Evolutionary conservation across 768 basidiomycete species (phyloP).

Genomic region (Tulasnella sp.): DNA sequence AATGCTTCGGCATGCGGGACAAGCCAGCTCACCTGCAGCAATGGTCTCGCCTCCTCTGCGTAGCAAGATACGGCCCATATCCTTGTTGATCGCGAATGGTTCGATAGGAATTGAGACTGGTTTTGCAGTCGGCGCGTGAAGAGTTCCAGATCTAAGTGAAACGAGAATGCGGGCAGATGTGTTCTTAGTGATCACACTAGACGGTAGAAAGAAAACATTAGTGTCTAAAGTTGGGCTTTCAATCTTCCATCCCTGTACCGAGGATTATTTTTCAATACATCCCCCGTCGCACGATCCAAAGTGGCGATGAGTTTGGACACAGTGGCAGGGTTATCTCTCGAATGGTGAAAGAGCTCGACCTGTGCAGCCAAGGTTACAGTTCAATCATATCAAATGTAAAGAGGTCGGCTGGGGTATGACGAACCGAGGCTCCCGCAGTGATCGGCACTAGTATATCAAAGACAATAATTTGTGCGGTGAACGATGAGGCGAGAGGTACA

Average conservation of each 20-base stretch:
- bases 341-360: conserved; percentile 95
- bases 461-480: conserved; percentile 80
- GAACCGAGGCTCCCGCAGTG: conserved; percentile 71
- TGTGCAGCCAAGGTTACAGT: neutral
- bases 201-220: neutral
- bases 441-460: conserved; percentile 90
- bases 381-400: neutral
- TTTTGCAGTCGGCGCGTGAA: conserved; percentile 36
- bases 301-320: conserved; percentile 69
- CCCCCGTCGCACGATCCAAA: conserved; percentile 67
- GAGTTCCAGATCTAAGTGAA: conserved; percentile 47
- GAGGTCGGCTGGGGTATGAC: neutral
- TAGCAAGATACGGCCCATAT: conserved; percentile 88
- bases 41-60: conserved; percentile 88
- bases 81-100: conserved; percentile 77
- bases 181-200: conserved; percentile 75
- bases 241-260: conserved; percentile 42
- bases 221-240: too few relatives aligned
- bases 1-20: neutral
- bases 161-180: conserved; percentile 80
- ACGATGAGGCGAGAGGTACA: conserved; percentile 64
- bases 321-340: conserved; percentile 81
- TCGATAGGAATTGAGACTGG: conserved; percentile 71
- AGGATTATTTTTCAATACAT: conserved; percentile 64
- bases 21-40: conserved; percentile 56